phyloP scores from a whole-genome alignment of 495 filamentous ascomycete genomes.

The Rhypophila decipiens region DNA sequence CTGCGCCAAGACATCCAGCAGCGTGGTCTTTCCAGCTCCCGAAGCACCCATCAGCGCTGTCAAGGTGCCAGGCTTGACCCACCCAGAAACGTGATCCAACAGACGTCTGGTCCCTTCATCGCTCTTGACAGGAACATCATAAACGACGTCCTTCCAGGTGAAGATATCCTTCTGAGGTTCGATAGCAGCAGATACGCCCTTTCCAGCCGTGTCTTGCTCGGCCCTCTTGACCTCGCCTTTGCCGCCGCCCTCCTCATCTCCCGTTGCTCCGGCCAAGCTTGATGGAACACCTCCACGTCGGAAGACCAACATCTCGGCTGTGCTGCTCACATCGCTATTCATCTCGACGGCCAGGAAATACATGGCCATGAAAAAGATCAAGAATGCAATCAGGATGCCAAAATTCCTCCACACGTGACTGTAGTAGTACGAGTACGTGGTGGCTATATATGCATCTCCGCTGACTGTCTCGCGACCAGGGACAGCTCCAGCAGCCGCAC shows the following conservation, averaged over 20 bases:
- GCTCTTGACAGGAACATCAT: constrained; percentile 58
- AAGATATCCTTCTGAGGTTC: constrained; percentile 49
- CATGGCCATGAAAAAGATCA: constrained; percentile 60
- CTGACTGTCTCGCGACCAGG: constrained; percentile 34
- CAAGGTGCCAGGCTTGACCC: constrained; percentile 72
- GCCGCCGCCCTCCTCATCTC: constrained; percentile 30
- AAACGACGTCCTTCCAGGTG: constrained; percentile 56
- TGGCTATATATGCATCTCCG: constrained; percentile 57
- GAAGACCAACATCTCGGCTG: constrained; percentile 26
- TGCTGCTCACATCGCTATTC: constrained; percentile 36
- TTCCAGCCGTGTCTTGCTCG: constrained; percentile 16
- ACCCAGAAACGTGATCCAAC: constrained; percentile 65
- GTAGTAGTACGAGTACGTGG: constrained; percentile 53
- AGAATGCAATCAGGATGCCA: constrained; percentile 64
- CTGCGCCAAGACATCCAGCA: constrained; percentile 63
- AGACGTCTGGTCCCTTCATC: constrained; percentile 44
- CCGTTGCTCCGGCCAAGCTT: constrained; percentile 13
- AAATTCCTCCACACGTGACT: constrained; percentile 74
- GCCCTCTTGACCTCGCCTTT: background rate
- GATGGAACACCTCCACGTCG: constrained; percentile 20
- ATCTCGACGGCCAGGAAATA: constrained; percentile 53
- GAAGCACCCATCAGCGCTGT: constrained; percentile 78
- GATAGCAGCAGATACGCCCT: constrained; percentile 28
- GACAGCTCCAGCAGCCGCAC: background rate
- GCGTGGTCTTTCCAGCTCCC: constrained; percentile 70